A percentile compares a stretch with the other conserved stretches of the same genome.
These are phyloP conservation scores for Poterioochromonas sp. DNA, from an alignment of 352 stramenopile genomes.

Conservation along the genomic window DNA sequence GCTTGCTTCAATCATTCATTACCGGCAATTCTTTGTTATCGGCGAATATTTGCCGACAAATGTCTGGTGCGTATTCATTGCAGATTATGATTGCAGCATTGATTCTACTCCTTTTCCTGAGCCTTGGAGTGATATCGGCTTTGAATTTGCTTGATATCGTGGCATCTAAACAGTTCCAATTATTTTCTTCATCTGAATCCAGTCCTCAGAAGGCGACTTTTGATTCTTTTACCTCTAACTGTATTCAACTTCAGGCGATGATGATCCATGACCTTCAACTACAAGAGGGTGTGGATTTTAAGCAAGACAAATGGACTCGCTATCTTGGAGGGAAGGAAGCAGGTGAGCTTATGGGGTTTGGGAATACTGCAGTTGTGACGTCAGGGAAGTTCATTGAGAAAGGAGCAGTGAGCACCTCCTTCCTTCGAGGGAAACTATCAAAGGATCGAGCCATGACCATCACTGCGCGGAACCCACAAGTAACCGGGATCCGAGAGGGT, in stretches of 20 bases:
- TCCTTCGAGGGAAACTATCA: not conserved
- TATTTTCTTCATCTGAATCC: not conserved
- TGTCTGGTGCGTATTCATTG: not conserved
- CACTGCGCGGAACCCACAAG: not conserved
- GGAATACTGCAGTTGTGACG: not conserved
- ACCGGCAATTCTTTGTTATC: not conserved
- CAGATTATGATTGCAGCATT: no score
- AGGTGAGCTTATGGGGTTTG: not conserved
- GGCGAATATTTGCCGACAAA: not conserved
- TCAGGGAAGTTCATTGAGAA: not conserved
- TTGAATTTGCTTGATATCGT: not conserved
- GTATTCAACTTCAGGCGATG: not conserved
- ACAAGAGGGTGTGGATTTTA: not conserved
- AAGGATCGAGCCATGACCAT: not conserved
- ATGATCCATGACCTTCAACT: not conserved
- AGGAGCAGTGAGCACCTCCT: not conserved
- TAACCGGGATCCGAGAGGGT: constrained; percentile 29
- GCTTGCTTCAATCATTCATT: no score
- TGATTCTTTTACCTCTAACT: not conserved
- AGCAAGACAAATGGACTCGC: not conserved
- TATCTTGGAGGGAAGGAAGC: not conserved
- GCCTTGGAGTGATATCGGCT: not conserved
- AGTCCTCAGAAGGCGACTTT: not conserved
- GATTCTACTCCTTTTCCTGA: not conserved
- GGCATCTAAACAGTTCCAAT: not conserved